These are phyloP conservation scores for Lyophyllum semitale DNA, from an alignment of 768 basidiomycete species.

Conservation along the genomic window DNA sequence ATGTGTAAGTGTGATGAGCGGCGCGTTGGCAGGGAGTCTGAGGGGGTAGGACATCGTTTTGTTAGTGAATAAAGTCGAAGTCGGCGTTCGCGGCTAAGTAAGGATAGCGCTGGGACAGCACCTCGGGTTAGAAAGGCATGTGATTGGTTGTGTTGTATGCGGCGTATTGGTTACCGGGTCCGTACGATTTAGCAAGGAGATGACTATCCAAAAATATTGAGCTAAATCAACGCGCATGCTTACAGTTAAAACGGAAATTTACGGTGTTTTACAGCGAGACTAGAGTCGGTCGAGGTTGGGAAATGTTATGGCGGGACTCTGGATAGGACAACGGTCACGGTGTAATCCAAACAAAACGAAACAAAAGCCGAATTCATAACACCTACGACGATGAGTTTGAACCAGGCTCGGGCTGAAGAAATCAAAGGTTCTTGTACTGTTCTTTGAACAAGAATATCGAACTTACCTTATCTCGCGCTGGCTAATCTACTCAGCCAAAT, in stretches of 20 bases:
- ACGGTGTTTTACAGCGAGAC: not conserved
- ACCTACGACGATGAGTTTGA: constrained; percentile 37
- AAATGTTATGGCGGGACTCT: not conserved
- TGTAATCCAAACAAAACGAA: constrained; percentile 15
- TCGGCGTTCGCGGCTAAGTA: not conserved
- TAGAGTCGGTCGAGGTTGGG: no score
- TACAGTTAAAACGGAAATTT: not conserved
- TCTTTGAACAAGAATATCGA: not conserved
- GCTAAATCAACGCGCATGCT: not conserved
- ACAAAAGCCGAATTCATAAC: constrained; percentile 14
- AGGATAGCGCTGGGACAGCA: not conserved
- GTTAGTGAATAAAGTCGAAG: not conserved
- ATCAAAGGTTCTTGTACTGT: constrained; percentile 46
- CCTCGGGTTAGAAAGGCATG: constrained; percentile 11
- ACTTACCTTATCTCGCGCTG: not conserved
- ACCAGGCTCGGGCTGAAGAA: constrained; percentile 45
- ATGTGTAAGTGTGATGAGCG: constrained; percentile 68
- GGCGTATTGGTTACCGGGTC: not conserved
- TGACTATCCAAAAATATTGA: not conserved
- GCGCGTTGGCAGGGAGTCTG: constrained; percentile 47
- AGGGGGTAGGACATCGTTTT: constrained; percentile 46
- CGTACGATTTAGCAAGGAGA: not conserved
- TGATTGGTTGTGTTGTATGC: constrained; percentile 17
- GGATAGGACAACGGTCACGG: not conserved
- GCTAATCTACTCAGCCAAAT: constrained; percentile 45